Percentiles rank a stretch among this genome's conserved stretches.
Evolutionary conservation across 2,329 filamentous ascomycete genomes (phyloP).

Genomic region (Trichocomaceae sp.): DNA sequence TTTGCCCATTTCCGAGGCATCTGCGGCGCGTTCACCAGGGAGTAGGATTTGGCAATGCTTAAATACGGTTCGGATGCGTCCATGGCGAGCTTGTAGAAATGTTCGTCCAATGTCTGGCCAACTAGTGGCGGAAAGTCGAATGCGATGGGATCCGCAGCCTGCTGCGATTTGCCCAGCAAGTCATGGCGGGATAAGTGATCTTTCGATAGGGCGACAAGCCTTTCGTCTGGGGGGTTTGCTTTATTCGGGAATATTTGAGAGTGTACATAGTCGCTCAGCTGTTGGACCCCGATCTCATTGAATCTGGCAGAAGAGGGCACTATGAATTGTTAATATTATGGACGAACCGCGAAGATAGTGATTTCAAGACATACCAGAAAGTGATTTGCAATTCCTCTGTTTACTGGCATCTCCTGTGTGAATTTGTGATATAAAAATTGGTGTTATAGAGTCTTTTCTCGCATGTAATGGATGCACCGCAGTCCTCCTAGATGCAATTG

Average conservation of each 20-base stretch:
- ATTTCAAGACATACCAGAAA: conserved; percentile 22
- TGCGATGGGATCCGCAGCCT: conserved; percentile 65
- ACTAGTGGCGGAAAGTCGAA: conserved; percentile 79
- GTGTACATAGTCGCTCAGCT: conserved; percentile 78
- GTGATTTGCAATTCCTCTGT: conserved; percentile 15
- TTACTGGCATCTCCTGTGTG: neutral
- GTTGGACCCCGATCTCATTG: conserved; percentile 92
- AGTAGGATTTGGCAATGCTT: conserved; percentile 66
- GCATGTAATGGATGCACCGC: neutral
- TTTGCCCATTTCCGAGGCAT: conserved; percentile 67
- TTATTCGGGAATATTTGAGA: conserved; percentile 67
- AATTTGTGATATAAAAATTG: neutral
- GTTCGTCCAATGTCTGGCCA: conserved; percentile 79
- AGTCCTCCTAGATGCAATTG: neutral
- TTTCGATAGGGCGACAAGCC: conserved; percentile 71
- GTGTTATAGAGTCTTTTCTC: neutral
- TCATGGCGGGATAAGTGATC: conserved; percentile 82
- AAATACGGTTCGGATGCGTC: conserved; percentile 85
- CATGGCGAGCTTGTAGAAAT: conserved; percentile 81
- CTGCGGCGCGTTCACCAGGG: conserved; percentile 51
- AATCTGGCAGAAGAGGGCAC: conserved; percentile 56
- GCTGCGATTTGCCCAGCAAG: conserved; percentile 81
- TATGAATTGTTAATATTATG: conserved; percentile 14
- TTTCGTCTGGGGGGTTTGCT: conserved; percentile 51
- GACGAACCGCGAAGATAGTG: neutral